Conservation (phyloP, 73 alveolate species). For the Tetrahymena borealis region DNA sequence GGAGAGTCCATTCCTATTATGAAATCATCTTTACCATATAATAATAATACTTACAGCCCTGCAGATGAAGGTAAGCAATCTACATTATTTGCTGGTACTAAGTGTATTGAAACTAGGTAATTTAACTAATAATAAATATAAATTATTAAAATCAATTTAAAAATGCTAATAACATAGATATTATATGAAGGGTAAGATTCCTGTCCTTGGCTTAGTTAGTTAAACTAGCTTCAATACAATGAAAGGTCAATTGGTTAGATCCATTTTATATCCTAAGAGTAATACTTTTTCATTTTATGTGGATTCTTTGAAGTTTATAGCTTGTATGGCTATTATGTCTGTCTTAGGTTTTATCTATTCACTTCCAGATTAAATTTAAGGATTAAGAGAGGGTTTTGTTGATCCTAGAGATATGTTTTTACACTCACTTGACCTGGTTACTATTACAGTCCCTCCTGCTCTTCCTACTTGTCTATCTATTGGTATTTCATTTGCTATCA, state of each 20-base stretch:
- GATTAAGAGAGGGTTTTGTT: constrained; percentile 41
- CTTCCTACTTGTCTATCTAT: constrained; percentile 90
- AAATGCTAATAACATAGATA: background rate
- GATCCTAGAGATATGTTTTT: constrained; percentile 51
- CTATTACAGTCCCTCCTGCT: constrained; percentile 94
- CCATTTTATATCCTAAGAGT: constrained; percentile 73
- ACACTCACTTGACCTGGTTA: constrained; percentile 79
- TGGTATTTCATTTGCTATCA: constrained; percentile 80
- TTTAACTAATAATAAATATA: background rate
- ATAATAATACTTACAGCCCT: constrained; percentile 52
- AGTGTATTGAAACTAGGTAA: constrained; percentile 70
- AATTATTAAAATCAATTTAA: constrained; percentile 1
- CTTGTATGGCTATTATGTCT: constrained; percentile 75
- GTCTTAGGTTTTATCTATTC: constrained; percentile 73
- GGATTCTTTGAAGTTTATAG: constrained; percentile 78
- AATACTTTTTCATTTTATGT: constrained; percentile 74
- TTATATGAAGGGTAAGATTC: constrained; percentile 50
- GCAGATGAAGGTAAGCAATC: constrained; percentile 55
- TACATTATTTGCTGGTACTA: constrained; percentile 86
- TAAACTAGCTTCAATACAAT: constrained; percentile 84
- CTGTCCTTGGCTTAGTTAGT: constrained; percentile 73
- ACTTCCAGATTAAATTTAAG: constrained; percentile 55
- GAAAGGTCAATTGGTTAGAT: constrained; percentile 86
- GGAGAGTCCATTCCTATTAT: constrained; percentile 93
- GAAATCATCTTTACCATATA: constrained; percentile 70